Base-by-base conservation (phyloP, 352 stramenopile species). In the Phytopythium aichiense region DNA sequence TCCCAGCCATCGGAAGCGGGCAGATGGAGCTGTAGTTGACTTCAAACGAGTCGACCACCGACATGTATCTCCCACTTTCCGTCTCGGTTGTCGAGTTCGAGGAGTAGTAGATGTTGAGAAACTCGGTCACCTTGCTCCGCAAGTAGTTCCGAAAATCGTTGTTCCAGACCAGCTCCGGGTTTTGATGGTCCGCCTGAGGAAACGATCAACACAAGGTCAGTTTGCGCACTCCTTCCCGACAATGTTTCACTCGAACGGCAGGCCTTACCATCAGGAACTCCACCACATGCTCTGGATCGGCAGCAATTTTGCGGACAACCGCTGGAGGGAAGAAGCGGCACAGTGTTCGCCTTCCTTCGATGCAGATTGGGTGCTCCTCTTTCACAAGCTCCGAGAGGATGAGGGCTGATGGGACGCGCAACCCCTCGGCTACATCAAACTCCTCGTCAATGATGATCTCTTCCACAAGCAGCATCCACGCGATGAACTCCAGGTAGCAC, bases 101-200 rank as follows among this genome's bases (percentile, higher is more conserved):
- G 23, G 74, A 77, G 53, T 92, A 91, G 58, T 89, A 92, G 18
- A 79, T 73, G 59, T 94, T 89, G 12, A 98, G 73, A 12, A 95
- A 76, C n/a, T 77, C 67, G 38, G 75, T 66, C 4, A 98, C 55
- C 37, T 80, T 81, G 31, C 81, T 79, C 18, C 89, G 77, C 37
- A 98, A 66, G 61, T 96, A 84, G 7, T 77, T 81, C 37, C 94
- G 85, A 61, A 97, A 96, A 4, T 85, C 76, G 22, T 69, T 67
- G 56, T 97, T 96, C 96, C 96, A 99, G 28, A 99, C 92, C 11
- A 98, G 78, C 66, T 98, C 96, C 0, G 96, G 96, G 25, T 81
- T 96, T 64, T 96, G 90, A 63, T 96, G 91, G 53, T 98, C 89
- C 43, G 63, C 68, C 78, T 98, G 74, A 53, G 16, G 40, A 72